These are phyloP conservation scores for Taxillus chinensis DNA, from an alignment of 164 flowering plant species.

Conservation along the genomic window DNA sequence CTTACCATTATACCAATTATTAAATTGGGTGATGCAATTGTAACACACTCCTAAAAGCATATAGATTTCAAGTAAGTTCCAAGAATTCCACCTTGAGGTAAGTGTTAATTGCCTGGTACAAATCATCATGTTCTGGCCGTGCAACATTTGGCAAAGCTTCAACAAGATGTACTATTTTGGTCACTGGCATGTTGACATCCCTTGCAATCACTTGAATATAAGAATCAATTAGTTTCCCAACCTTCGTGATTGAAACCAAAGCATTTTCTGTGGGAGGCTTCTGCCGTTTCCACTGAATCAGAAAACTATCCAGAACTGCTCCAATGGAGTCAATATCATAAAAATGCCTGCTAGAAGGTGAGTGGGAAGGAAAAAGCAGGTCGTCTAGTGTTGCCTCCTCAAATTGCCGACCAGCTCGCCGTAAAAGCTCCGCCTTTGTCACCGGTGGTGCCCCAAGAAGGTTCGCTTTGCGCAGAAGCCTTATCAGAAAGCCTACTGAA, in stretches of 20 bases:
- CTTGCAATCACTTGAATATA: slow-evolving; percentile 60
- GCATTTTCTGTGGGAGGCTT: slow-evolving; percentile 15
- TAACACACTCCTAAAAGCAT: no score
- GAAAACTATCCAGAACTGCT: slow-evolving; percentile 43
- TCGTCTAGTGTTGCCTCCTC: slow-evolving; percentile 62
- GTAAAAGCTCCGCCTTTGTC: slow-evolving; percentile 59
- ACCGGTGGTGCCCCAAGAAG: slow-evolving; percentile 37
- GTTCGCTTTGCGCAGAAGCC: slow-evolving; percentile 48
- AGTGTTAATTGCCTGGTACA: slow-evolving; percentile 73
- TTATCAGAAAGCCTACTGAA: slow-evolving; percentile 59
- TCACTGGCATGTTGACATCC: slow-evolving; percentile 45
- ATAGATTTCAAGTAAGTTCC: no score
- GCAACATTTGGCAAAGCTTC: slow-evolving; percentile 60
- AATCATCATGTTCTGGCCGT: slow-evolving; percentile 57
- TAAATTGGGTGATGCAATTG: no score
- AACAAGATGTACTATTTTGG: slow-evolving; percentile 47
- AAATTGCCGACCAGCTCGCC: slow-evolving; percentile 45
- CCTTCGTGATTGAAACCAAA: slow-evolving; percentile 30
- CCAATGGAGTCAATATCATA: slow-evolving; percentile 53
- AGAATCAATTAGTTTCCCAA: slow-evolving; percentile 64
- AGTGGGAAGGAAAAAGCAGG: slow-evolving; percentile 34
- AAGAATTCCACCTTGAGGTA: slow-evolving; percentile 58
- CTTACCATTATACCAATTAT: no score
- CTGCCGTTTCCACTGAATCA: slow-evolving; percentile 42
- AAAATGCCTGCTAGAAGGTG: slow-evolving; percentile 20